These are phyloP conservation scores for Austroboletus festivus DNA, from an alignment of 768 basidiomycete species.

Conservation along the genomic window DNA sequence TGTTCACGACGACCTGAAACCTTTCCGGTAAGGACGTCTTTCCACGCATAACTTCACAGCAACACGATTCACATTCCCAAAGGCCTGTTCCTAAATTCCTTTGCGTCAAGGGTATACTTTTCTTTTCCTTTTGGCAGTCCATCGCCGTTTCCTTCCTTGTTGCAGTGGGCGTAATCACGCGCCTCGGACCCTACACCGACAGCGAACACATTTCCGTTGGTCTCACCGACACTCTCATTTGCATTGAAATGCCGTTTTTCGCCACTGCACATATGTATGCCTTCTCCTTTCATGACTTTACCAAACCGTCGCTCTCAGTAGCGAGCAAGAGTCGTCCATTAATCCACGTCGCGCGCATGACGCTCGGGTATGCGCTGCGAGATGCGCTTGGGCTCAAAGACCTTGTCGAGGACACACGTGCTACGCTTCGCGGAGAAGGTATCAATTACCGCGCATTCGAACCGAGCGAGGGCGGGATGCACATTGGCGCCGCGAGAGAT, in stretches of 20 bases:
- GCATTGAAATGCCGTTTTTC: conserved; percentile 96
- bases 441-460: conserved; percentile 97
- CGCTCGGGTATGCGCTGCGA: conserved; percentile 78
- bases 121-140: conserved; percentile 98
- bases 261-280: conserved; percentile 94
- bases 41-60: background rate
- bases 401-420: conserved; percentile 79
- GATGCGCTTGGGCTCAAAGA: conserved; percentile 89
- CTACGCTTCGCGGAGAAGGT: conserved; percentile 81
- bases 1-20: conserved; percentile 83
- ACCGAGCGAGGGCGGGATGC: conserved; percentile 90
- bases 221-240: conserved; percentile 87
- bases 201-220: conserved; percentile 86
- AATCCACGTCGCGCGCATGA: conserved; percentile 81
- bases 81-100: conserved; percentile 96
- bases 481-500: conserved; percentile 84
- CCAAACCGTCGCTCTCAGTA: conserved; percentile 45
- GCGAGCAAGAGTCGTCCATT: conserved; percentile 26
- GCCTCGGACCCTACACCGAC: conserved; percentile 85
- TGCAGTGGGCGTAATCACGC: conserved; percentile 69
- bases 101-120: conserved; percentile 96
- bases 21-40: conserved; percentile 61
- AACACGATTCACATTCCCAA: conserved; percentile 3
- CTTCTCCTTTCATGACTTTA: conserved; percentile 85
- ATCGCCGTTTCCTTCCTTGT: conserved; percentile 86